Evolutionary conservation across 1,284 basidiomycete species (phyloP).

Genomic region (Uromyces viciae-fabae): DNA sequence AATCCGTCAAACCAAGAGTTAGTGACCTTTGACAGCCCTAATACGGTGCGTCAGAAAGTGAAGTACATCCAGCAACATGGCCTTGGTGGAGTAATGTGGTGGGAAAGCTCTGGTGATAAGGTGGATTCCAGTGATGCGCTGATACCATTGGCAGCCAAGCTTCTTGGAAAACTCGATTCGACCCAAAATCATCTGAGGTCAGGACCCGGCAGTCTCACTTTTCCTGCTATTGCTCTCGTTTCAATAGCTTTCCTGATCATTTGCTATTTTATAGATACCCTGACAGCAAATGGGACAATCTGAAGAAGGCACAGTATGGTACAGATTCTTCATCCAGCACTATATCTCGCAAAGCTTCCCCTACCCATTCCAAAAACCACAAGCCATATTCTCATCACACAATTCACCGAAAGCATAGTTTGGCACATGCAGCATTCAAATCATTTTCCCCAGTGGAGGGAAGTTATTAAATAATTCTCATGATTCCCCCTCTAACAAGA

Average conservation of each 20-base stretch:
- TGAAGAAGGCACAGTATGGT: too few relatives aligned
- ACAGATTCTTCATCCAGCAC: background rate
- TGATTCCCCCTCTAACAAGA: background rate
- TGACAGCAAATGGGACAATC: conserved; percentile 42
- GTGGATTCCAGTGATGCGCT: conserved; percentile 7
- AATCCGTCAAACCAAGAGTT: conserved; percentile 31
- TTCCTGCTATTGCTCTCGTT: background rate
- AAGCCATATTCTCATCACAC: background rate
- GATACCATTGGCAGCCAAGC: conserved; percentile 40
- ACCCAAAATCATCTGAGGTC: conserved; percentile 38
- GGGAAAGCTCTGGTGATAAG: conserved; percentile 45
- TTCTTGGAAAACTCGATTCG: conserved; percentile 36
- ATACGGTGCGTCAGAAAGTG: conserved; percentile 33
- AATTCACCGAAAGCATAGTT: background rate
- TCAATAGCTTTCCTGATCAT: too few relatives aligned
- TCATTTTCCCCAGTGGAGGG: conserved; percentile 24
- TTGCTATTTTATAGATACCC: conserved; percentile 19
- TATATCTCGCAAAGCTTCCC: background rate
- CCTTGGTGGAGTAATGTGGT: conserved; percentile 45
- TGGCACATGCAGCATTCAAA: background rate
- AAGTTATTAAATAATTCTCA: conserved; percentile 18
- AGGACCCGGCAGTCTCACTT: background rate
- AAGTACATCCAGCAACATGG: conserved; percentile 20
- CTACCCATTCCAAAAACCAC: too few relatives aligned
- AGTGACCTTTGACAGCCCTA: conserved; percentile 32